A percentile compares a stretch with the other conserved stretches of the same genome.
Conservation (phyloP, 495 filamentous ascomycete species). For the Echria macrotheca region DNA sequence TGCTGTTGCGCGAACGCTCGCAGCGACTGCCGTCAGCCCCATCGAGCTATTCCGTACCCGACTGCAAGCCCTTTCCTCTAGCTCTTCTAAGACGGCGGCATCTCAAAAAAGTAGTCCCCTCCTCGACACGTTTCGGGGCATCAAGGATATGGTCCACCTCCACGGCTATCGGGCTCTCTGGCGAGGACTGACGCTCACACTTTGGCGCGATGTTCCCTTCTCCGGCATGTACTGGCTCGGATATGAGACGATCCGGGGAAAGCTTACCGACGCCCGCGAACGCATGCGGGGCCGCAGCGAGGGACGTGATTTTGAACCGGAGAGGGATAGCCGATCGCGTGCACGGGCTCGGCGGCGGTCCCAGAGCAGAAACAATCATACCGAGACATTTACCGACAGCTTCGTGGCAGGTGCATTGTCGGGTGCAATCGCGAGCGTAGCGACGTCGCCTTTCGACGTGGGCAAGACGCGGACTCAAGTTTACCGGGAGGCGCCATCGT, state of each 20-base stretch:
- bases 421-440: conserved; percentile 77
- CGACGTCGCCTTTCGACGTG: conserved; percentile 95
- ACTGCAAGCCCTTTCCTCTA: conserved; percentile 59
- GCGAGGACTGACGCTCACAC: conserved; percentile 85
- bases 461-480: conserved; percentile 94
- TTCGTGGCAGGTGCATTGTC: conserved; percentile 80
- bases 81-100: conserved; percentile 47
- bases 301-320: conserved; percentile 17
- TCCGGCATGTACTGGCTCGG: conserved; percentile 98
- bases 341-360: conserved; percentile 34
- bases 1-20: conserved; percentile 66
- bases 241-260: conserved; percentile 74
- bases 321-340: conserved; percentile 4
- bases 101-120: conserved; percentile 42
- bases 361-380: conserved; percentile 53
- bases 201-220: conserved; percentile 97
- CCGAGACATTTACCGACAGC: conserved; percentile 74
- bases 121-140: conserved; percentile 63
- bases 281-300: conserved; percentile 29
- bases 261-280: conserved; percentile 58
- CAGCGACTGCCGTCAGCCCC: conserved; percentile 78
- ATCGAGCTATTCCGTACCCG: conserved; percentile 94
- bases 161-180: conserved; percentile 80
- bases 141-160: conserved; percentile 69
- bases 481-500: conserved; percentile 44